Evolutionary conservation across 208 protist species (phyloP), one percentile per base, ranked within the genome.

Genomic region (Leishmania tarentolae): DNA sequence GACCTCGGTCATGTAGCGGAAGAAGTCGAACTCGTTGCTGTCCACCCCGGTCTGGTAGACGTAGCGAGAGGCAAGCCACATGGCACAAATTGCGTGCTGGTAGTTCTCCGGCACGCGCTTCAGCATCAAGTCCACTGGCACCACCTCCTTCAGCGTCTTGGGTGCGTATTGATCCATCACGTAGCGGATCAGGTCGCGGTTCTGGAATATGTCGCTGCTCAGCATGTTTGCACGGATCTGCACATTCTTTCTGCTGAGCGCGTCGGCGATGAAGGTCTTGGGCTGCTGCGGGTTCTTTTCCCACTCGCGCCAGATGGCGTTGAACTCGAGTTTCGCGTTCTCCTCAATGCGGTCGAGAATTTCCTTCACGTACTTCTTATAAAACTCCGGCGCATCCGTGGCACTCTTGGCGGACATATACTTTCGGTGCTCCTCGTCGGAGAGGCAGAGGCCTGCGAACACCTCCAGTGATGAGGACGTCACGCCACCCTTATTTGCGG

Each of bases 391-490:
- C 31, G 89, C 88, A 5, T 91, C 78, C 4, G 79, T 81, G 63
- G 80, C 85, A 72, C 88, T 89, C 76, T 94, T 88, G 66, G 88
- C 92, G 76, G 87, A 97, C 95, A 99, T 98, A 87, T 96, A 88
- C 87, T 94, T 92, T 56, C 86, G 86, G 82, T 97, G 93, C 84
- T 98, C 93, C 79, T 96, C 93, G 75, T 99, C 98, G 4, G 87
- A 93, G n/a, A 99, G 87, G n/a, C 95, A 88, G 11, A 99, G 90
- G 1, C 96, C 98, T 0, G 97, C 93, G 47, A 98, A 92, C 17
- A 99, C 98, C 87, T 99, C 98, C n/a, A 99, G 89, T 35, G 98
- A 99, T 19, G 98, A 99, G 11, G 95, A 98, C 0, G 98, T 99
- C 13, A 99, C 98, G 77, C 98, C 98, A 75, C 98, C 98, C 91